Evolutionary conservation across 2,329 filamentous ascomycete genomes (phyloP).

Genomic region (Paramyrothecium roridum): DNA sequence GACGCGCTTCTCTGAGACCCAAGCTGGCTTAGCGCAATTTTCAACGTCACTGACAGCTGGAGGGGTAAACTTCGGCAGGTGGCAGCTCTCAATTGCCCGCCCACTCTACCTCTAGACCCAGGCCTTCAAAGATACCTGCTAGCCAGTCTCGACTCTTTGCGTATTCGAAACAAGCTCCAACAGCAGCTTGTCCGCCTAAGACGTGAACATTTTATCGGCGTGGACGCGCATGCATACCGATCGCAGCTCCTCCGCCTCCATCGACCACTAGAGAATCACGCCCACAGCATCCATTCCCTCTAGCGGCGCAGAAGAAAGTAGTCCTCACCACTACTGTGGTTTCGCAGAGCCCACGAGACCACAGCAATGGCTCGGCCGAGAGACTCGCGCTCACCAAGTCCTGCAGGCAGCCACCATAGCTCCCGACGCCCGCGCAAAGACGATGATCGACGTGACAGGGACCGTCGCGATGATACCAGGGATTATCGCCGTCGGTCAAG

Average conservation of each 20-base stretch:
- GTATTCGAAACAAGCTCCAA: neutral
- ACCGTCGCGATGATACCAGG: slow-evolving; percentile 46
- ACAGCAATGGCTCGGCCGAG: slow-evolving; percentile 59
- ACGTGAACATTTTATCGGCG: neutral
- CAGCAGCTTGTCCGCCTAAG: neutral
- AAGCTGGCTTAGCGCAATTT: neutral
- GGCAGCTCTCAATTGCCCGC: no score
- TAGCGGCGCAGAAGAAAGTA: slow-evolving; percentile 25
- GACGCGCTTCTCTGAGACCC: neutral
- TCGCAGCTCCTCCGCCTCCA: no score
- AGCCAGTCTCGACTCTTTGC: neutral
- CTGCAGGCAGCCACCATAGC: slow-evolving; percentile 80
- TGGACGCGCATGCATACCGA: no score
- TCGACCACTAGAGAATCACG: neutral
- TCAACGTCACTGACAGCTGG: neutral
- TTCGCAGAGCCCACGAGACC: slow-evolving; percentile 38
- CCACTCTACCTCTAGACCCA: no score
- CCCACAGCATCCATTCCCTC: neutral
- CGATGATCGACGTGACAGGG: slow-evolving; percentile 54
- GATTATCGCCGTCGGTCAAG: slow-evolving; percentile 54
- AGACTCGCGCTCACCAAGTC: slow-evolving; percentile 85
- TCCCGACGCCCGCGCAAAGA: slow-evolving; percentile 65
- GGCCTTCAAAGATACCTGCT: no score
- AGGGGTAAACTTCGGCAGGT: neutral
- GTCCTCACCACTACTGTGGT: slow-evolving; percentile 34